phyloP scores from a whole-genome alignment of 352 stramenopile species.

The Phytophthora citricola region DNA sequence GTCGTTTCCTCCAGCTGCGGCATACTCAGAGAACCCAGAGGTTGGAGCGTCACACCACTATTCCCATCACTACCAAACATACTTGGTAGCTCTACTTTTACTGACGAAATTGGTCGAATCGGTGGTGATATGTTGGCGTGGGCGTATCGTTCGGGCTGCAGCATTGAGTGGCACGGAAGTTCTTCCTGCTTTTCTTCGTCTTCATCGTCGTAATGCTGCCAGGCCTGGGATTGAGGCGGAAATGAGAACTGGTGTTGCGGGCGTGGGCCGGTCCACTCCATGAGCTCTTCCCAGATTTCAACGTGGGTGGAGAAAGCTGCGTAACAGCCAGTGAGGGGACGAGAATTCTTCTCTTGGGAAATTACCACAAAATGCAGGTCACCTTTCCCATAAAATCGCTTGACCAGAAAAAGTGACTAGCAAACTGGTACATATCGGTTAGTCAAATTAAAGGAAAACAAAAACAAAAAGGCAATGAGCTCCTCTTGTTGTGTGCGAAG shows the following conservation, averaged over 20 bases:
- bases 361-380: conserved; percentile 21
- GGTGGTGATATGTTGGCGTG: background rate
- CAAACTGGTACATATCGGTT: background rate
- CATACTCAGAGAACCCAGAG: conserved; percentile 21
- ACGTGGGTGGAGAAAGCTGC: conserved; percentile 4
- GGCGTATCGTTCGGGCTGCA: conserved; percentile 1
- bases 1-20: conserved; percentile 36
- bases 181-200: conserved; percentile 13
- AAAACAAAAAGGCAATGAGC: background rate
- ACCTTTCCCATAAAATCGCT: conserved; percentile 27
- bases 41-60: conserved; percentile 5
- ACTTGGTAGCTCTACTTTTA: conserved; percentile 8
- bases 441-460: conserved; percentile 1
- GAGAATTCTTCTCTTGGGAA: conserved; percentile 14
- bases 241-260: conserved; percentile 4
- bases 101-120: background rate
- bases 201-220: conserved; percentile 8
- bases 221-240: conserved; percentile 8
- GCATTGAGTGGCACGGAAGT: conserved; percentile 4
- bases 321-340: background rate
- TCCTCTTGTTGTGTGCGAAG: conserved; percentile 10
- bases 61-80: conserved; percentile 11
- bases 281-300: conserved; percentile 36
- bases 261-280: conserved; percentile 32
- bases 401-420: conserved; percentile 19